These are phyloP conservation scores for Neurospora intermedia DNA, from an alignment of 495 filamentous ascomycete species.

Conservation along the genomic window DNA sequence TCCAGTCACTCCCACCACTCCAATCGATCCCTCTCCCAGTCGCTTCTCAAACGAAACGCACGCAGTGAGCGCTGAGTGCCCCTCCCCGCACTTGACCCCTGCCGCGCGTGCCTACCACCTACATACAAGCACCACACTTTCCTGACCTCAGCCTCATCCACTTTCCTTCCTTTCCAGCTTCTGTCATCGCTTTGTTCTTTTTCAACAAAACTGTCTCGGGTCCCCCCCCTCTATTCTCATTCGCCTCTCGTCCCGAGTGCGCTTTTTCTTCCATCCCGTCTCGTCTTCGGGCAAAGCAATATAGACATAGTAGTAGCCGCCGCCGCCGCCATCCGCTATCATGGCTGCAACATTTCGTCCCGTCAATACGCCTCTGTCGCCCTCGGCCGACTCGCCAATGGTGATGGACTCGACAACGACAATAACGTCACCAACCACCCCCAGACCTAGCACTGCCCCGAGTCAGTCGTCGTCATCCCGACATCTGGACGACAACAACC, in stretches of 20 bases:
- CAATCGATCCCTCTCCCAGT: background rate
- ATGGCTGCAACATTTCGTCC: constrained; percentile 56
- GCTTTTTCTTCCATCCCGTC: constrained; percentile 11
- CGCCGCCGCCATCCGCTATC: constrained; percentile 2
- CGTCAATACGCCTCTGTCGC: constrained; percentile 60
- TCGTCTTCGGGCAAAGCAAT: background rate
- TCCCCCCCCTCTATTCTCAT: background rate
- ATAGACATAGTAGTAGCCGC: background rate
- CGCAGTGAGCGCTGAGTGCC: background rate
- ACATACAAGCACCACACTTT: constrained; percentile 8
- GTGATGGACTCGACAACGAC: constrained; percentile 37
- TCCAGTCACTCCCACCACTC: too few relatives aligned
- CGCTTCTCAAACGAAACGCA: constrained; percentile 17
- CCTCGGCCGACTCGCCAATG: constrained; percentile 28
- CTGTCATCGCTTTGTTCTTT: background rate
- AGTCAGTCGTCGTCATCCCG: constrained; percentile 27
- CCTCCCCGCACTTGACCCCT: constrained; percentile 26
- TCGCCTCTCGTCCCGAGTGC: constrained; percentile 7
- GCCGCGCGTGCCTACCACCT: constrained; percentile 6
- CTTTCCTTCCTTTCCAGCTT: background rate
- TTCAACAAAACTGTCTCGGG: background rate
- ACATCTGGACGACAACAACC: constrained; percentile 25
- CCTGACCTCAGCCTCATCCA: constrained; percentile 25
- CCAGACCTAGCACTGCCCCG: constrained; percentile 42
- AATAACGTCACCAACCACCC: constrained; percentile 51